phyloP scores from a whole-genome alignment of 75 land plant genomes.

The Sequoiadendron giganteum region DNA sequence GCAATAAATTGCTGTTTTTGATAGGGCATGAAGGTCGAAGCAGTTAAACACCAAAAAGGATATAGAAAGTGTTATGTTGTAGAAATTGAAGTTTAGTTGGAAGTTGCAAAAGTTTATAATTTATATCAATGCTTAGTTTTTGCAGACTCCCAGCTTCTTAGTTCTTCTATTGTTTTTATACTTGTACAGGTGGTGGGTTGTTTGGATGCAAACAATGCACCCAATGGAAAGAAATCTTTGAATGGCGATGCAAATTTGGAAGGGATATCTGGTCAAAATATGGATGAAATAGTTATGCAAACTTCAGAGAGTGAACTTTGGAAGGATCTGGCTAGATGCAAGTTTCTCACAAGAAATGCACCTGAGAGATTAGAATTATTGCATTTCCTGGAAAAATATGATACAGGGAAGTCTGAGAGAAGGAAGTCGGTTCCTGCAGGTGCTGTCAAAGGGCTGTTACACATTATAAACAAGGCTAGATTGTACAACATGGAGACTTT shows the following conservation, averaged over 20 bases:
- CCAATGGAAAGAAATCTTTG: not conserved
- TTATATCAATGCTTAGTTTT: not conserved
- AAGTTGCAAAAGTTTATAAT: not conserved
- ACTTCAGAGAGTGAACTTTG: not conserved
- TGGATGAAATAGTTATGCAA: not conserved
- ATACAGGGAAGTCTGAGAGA: not conserved
- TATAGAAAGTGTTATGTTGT: not conserved
- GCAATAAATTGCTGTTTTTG: not conserved
- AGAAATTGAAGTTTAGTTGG: not conserved
- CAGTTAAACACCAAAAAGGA: not conserved
- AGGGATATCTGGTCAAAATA: not conserved
- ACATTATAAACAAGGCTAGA: slow-evolving; percentile 3
- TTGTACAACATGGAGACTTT: not conserved
- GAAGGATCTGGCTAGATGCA: not conserved
- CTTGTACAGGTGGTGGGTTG: not conserved
- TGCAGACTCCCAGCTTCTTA: not conserved
- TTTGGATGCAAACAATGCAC: not conserved
- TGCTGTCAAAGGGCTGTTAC: not conserved
- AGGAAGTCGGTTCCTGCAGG: slow-evolving; percentile 2
- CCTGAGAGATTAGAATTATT: not conserved
- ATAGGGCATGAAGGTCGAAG: not conserved
- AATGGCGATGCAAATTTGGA: not conserved
- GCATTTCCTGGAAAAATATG: not conserved
- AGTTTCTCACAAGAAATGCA: slow-evolving; percentile 3
- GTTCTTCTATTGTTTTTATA: not conserved